Conservation (phyloP, 306 rosid genomes). For the Vachellia collinsii region DNA sequence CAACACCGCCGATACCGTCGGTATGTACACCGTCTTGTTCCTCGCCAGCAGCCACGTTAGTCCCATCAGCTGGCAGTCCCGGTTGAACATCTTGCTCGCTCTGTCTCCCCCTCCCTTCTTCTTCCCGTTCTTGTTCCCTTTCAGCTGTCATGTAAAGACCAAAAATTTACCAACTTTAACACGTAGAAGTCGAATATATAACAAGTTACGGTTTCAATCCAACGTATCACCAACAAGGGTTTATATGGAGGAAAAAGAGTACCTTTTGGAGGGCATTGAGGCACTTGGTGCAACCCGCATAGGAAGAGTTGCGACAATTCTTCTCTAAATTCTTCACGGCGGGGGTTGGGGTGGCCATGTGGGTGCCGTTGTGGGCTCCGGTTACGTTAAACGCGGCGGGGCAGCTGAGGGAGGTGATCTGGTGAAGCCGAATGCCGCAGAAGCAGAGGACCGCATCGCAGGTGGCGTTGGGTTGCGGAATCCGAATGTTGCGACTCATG, state of each 20-base stretch:
- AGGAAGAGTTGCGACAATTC: slow-evolving; percentile 85
- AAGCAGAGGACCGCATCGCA: slow-evolving; percentile 92
- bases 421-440: slow-evolving; percentile 92
- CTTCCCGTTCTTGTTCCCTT: slow-evolving; percentile 59
- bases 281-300: slow-evolving; percentile 88
- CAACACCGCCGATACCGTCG: slow-evolving; percentile 94
- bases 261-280: slow-evolving; percentile 87
- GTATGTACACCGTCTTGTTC: slow-evolving; percentile 91
- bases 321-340: slow-evolving; percentile 74
- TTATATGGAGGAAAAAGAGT: neutral
- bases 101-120: slow-evolving; percentile 54
- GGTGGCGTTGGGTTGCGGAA: slow-evolving; percentile 87
- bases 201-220: neutral
- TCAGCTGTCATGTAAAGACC: slow-evolving; percentile 45
- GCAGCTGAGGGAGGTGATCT: slow-evolving; percentile 78
- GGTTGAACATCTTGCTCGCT: slow-evolving; percentile 78
- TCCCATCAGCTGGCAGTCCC: slow-evolving; percentile 98
- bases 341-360: slow-evolving; percentile 78
- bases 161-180: neutral
- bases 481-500: slow-evolving; percentile 60
- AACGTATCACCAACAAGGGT: neutral
- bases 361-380: slow-evolving; percentile 41
- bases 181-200: neutral
- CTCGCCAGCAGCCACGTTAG: slow-evolving; percentile 85
- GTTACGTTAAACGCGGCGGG: slow-evolving; percentile 83